phyloP scores from a whole-genome alignment of 345 rosid genomes.

The Corchorus capsularis region DNA sequence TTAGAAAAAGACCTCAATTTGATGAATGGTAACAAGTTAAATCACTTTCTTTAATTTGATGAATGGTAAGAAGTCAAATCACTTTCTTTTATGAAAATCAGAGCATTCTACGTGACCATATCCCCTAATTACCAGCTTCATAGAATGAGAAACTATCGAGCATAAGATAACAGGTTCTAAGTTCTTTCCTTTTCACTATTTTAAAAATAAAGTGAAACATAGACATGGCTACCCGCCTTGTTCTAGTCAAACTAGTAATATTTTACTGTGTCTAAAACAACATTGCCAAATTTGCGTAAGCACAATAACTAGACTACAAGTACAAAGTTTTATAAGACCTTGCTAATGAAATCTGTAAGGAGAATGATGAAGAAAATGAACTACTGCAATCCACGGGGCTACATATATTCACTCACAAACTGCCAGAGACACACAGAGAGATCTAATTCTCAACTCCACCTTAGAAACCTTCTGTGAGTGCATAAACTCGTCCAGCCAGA shows the following conservation, averaged over 20 bases:
- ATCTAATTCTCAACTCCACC: conserved; percentile 8
- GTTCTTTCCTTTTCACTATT: neutral
- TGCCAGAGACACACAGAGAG: neutral
- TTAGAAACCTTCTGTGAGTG: conserved; percentile 80
- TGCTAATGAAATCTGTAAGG: neutral
- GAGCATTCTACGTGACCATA: neutral
- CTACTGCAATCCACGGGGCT: neutral
- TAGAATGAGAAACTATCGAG: too few species aligned
- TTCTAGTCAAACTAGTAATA: too few species aligned
- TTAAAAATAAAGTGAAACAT: neutral
- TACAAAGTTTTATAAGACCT: neutral
- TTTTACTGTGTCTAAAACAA: too few species aligned
- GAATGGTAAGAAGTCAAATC: neutral
- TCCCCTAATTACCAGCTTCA: too few species aligned
- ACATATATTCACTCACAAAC: neutral
- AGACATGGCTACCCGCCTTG: too few species aligned
- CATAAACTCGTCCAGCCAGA: conserved; percentile 71
- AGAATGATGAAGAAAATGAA: neutral
- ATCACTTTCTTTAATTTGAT: neutral
- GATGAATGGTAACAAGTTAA: neutral
- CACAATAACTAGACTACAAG: neutral
- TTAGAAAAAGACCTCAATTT: neutral
- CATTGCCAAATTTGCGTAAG: neutral
- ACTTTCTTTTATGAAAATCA: too few species aligned
- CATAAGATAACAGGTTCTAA: too few species aligned